These are phyloP conservation scores for Claviceps pusilla DNA, from an alignment of 2,329 filamentous ascomycete genomes.

Conservation along the genomic window DNA sequence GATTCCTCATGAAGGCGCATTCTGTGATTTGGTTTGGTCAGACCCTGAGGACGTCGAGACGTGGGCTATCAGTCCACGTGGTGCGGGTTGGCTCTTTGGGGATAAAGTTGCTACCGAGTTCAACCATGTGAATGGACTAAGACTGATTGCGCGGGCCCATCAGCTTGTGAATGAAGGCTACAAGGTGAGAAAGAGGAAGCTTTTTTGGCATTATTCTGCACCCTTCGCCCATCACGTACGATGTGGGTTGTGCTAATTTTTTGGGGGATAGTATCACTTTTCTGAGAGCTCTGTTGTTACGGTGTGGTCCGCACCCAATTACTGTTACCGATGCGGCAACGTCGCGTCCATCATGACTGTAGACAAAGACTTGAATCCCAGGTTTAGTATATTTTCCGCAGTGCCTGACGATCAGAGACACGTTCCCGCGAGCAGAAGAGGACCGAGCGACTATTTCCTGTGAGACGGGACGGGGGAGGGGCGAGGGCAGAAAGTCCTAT, in stretches of 20 bases:
- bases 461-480: conserved; percentile 21
- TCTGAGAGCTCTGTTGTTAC: conserved; percentile 89
- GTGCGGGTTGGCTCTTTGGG: conserved; percentile 95
- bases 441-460: conserved; percentile 57
- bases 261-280: conserved; percentile 63
- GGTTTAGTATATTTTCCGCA: conserved; percentile 83
- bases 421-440: conserved; percentile 55
- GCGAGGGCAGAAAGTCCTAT: conserved; percentile 14
- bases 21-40: conserved; percentile 96
- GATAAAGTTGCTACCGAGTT: conserved; percentile 97
- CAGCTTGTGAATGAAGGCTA: conserved; percentile 97
- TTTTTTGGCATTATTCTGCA: neutral
- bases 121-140: conserved; percentile 90
- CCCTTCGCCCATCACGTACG: neutral
- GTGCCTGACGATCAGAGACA: conserved; percentile 77
- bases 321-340: conserved; percentile 90
- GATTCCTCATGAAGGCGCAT: conserved; percentile 94
- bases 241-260: neutral
- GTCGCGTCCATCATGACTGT: conserved; percentile 94
- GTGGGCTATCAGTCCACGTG: conserved; percentile 84
- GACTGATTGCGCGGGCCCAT: conserved; percentile 90
- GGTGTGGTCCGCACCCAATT: conserved; percentile 95
- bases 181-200: conserved; percentile 43
- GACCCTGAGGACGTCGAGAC: conserved; percentile 95
- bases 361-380: conserved; percentile 67